These are phyloP conservation scores for Endotrypanum monterogeii DNA, from an alignment of 208 protist genomes.

Conservation along the genomic window DNA sequence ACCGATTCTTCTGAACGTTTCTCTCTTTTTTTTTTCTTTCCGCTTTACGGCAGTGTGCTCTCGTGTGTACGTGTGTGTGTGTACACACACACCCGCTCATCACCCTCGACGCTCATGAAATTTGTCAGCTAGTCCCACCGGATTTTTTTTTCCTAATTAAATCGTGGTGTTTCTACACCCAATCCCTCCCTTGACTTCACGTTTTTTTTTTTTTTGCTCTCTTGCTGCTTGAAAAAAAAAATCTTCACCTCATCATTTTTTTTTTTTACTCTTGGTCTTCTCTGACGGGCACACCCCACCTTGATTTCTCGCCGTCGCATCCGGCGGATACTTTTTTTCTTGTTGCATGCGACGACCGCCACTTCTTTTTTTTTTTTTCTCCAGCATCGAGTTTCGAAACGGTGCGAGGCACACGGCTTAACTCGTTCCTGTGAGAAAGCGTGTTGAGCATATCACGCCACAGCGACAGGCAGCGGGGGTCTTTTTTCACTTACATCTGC, in stretches of 20 bases:
- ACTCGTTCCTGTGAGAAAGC: no score
- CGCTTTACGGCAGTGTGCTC: background rate
- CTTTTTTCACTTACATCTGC: background rate
- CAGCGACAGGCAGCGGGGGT: no score
- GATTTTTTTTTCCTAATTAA: background rate
- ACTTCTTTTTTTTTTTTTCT: background rate
- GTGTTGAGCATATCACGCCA: no score
- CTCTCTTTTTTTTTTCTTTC: slow-evolving; percentile 1
- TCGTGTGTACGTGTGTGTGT: background rate
- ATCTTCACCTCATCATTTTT: no score
- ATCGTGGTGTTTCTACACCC: background rate
- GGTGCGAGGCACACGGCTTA: no score
- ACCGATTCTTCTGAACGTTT: no score
- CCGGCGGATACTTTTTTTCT: background rate
- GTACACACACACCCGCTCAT: no score
- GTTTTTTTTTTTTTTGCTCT: background rate
- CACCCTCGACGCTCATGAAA: background rate
- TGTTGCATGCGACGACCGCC: background rate
- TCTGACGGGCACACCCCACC: background rate
- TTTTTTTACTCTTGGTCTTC: background rate
- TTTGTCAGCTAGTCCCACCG: background rate
- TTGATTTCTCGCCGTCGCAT: background rate
- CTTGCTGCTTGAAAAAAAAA: background rate
- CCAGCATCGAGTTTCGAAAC: no score
- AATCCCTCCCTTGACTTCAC: background rate